Evolutionary conservation across 2,329 filamentous ascomycete species (phyloP), one percentile per base, ranked within the genome.

Genomic region (Monilinia polystroma): DNA sequence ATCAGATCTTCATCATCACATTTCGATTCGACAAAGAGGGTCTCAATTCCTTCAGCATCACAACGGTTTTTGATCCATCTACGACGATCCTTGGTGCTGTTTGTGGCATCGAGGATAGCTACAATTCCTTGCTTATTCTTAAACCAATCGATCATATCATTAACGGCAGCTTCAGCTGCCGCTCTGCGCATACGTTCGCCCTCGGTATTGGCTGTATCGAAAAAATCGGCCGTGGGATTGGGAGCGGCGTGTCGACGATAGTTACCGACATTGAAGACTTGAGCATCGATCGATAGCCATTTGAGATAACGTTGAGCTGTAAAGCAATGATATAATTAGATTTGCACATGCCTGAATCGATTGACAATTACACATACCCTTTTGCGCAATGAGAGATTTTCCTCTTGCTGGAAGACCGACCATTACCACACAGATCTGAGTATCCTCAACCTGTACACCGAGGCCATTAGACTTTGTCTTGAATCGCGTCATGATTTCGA

Each of bases 361-460:
- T 29, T 59, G 56, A 43, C 6, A 10, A 45, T 16, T 20, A 45
- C 38, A 57, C 69, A n/a, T 73, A 95, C 93, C 93, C 86, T 97
- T 97, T 76, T 96, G 93, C 73, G 95, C 94, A 77, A 99, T 98
- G 79, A 97, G 87, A 81, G 92, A 97, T 85, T 99, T 99, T 76
- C 95, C 95, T 73, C 95, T 85, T 69, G 95, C 95, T 66, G 95
- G 95, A 77, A 99, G 84, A 72, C 95, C 95, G 68, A 99, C 95
- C 95, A 99, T 98, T 75, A 99, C 93, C 71, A 99, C 93, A 79
- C 94, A 98, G 81, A 99, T 96, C 79, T 91, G 92, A 69, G 92
- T 94, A 79, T 97, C 93, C 83, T 98, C 94, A 74, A 91, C 91
- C 91, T 96, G 90, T 71, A 93, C 85, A 75, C 89, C 90, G 74